Base-by-base conservation (phyloP, 2,329 filamentous ascomycete species). In the Xylariaceae sp. region DNA sequence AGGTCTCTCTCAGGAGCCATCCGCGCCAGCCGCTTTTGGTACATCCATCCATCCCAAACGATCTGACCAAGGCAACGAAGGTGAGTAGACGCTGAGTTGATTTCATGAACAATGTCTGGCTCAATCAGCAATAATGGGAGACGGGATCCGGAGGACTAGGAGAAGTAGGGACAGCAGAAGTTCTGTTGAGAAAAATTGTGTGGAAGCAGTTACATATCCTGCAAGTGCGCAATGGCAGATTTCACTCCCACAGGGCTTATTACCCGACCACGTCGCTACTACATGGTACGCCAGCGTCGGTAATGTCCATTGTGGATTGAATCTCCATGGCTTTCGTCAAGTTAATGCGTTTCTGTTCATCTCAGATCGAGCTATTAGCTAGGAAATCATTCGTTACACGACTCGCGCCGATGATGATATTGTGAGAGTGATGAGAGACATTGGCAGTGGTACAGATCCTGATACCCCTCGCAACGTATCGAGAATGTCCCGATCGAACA, bases 341-440 rank as follows among this genome's bases (percentile, higher is more conserved):
- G 45, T 49, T 35, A 35, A 11, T 56, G 58, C 54, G 56, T 63
- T 64, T 55, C 54, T 59, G 57, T 55, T 49, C 15, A 50, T 37
- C 50, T 56, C 18, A 51, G 54, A 54, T 56, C 52, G 52, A 35
- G 51, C 15, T 23, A 6, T 51, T 61, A 61, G 52, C 44, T 60
- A 57, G 30, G 44, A 58, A 62, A 49, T 45, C 44, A 50, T 58
- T 62, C 48, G 18, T 53, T 59, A 55, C 55, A 53, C 23, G 55
- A 60, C 41, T 37, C 23, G 2, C 17, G 44, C 35, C 34, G 51
- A 34, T 44, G 6, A 47, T 52, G 13, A 49, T 45, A 56, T 17
- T 4, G 35, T 51, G n/a, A 48, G 7, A 9, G 37, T 41, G 37
- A 13, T 41, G 23, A 30, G 23, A 30, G 23, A 30, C 23, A 30